Evolutionary conservation across 345 rosid species (phyloP).

Genomic region (Arabidopsis arenosa): DNA sequence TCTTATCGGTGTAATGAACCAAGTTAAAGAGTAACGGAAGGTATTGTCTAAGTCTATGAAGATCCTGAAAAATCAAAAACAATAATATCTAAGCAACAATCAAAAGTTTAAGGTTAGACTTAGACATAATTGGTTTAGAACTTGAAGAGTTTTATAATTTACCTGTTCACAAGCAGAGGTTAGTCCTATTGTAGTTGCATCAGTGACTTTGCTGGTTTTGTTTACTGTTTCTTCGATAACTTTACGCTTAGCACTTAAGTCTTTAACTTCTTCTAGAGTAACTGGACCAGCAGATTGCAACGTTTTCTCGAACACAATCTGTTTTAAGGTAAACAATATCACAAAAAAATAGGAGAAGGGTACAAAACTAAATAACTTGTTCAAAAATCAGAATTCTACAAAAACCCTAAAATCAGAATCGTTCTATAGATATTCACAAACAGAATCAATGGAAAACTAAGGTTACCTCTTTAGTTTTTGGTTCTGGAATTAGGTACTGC

Average conservation of each 20-base stretch:
- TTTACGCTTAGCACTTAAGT: slow-evolving; percentile 69
- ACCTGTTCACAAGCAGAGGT: slow-evolving; percentile 68
- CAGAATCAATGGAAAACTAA: background rate
- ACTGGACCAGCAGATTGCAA: slow-evolving; percentile 56
- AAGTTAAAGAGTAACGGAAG: slow-evolving; percentile 69
- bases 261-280: slow-evolving; percentile 63
- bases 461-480: slow-evolving; percentile 44
- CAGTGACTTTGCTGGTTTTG: slow-evolving; percentile 56
- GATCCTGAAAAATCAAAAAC: slow-evolving; percentile 53
- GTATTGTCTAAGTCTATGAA: slow-evolving; percentile 66
- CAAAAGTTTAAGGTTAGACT: background rate
- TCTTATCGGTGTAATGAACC: slow-evolving; percentile 52
- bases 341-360: background rate
- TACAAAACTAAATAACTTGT: background rate
- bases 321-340: slow-evolving; percentile 10
- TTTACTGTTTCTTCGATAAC: slow-evolving; percentile 71
- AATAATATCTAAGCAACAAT: background rate
- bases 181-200: slow-evolving; percentile 72
- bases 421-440: slow-evolving; percentile 9
- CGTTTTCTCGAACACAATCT: slow-evolving; percentile 71
- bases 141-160: background rate
- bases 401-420: slow-evolving; percentile 1
- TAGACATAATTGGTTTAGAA: background rate
- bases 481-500: slow-evolving; percentile 41
- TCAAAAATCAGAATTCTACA: background rate